Base-by-base conservation (phyloP, 2,329 filamentous ascomycete genomes). In the Coleophoma eucalyptorum region DNA sequence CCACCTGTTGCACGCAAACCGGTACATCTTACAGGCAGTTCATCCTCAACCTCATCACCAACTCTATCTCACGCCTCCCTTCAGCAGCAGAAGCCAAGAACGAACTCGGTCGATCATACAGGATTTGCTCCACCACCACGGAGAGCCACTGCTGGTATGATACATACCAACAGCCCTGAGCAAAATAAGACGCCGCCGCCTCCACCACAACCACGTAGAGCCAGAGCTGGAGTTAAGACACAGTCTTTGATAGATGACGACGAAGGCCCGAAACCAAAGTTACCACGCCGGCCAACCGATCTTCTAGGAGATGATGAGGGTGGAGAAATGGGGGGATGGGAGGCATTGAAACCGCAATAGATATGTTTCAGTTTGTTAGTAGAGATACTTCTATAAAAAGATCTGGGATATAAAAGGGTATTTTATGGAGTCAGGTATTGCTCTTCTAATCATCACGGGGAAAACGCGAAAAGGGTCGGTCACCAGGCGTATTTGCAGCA, bases 1-100 rank as follows among this genome's bases (percentile, higher is more conserved):
- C 65, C 65, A 31, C 65, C 64, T 1, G 53, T 67, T 3, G 63
- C 58, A 6, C 57, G 56, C 21, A 68, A 68, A 50, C 65, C 65
- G 15, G 46, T 62, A 6, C 63, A 67, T 50, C 57, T 68, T 13
- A 59, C 57, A 4, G 53, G 56, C 5, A 57, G 58, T 12, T 51
- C 55, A 20, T 55, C 58, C 7, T 20, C 50, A 11, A 58, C 50
- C n/a, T 49, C 56, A 4, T 55, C 55, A 15, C 55, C 58, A 5
- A 51, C 58, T 15, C 10, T 57, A 7, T 58, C 55, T 20, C 52
- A 49, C 10, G 38, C 58, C 10, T 49, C 31, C 38, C 46, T 48
- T 33, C 33, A 38, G 11, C 20, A 43, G 16, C 55, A 58, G 46
- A 51, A 45, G 21, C 44, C 56, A 6, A 42, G 51, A 11, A 46